A percentile compares a stretch with the other conserved stretches of the same genome.
phyloP scores from a whole-genome alignment of 1,284 basidiomycete genomes.

The Ganoderma lucidum region DNA sequence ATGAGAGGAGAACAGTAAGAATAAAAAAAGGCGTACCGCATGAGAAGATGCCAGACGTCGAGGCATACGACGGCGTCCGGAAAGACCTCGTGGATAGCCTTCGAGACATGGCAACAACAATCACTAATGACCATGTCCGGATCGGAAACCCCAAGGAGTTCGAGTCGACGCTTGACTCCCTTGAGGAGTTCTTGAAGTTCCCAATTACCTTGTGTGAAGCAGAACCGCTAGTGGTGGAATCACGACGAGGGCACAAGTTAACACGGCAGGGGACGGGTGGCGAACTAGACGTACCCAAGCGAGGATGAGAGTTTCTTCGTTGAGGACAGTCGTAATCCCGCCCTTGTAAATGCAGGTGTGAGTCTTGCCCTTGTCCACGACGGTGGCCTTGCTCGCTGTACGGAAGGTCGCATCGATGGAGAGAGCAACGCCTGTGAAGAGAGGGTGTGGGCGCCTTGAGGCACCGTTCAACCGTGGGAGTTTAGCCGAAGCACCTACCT shows the following conservation, averaged over 20 bases:
- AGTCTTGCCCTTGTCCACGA: not conserved
- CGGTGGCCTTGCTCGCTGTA: slow-evolving; percentile 9
- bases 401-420: slow-evolving; percentile 19
- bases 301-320: not conserved
- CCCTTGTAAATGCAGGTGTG: not conserved
- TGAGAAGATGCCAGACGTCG: slow-evolving; percentile 31
- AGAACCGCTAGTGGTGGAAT: too few relatives aligned
- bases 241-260: not conserved
- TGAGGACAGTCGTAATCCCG: not conserved
- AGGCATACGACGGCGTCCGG: slow-evolving; percentile 20
- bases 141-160: slow-evolving; percentile 19
- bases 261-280: not conserved
- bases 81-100: slow-evolving; percentile 22
- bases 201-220: slow-evolving; percentile 15
- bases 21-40: slow-evolving; percentile 18
- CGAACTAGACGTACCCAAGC: not conserved
- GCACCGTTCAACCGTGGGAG: not conserved
- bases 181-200: slow-evolving; percentile 33
- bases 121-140: slow-evolving; percentile 35
- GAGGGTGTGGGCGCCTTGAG: not conserved
- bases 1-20: not conserved
- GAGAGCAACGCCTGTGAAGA: slow-evolving; percentile 10
- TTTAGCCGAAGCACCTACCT: not conserved
- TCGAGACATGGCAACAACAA: slow-evolving; percentile 37
- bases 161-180: slow-evolving; percentile 27